phyloP scores from a whole-genome alignment of 495 filamentous ascomycete genomes.

The Penicillium simplicissimum region DNA sequence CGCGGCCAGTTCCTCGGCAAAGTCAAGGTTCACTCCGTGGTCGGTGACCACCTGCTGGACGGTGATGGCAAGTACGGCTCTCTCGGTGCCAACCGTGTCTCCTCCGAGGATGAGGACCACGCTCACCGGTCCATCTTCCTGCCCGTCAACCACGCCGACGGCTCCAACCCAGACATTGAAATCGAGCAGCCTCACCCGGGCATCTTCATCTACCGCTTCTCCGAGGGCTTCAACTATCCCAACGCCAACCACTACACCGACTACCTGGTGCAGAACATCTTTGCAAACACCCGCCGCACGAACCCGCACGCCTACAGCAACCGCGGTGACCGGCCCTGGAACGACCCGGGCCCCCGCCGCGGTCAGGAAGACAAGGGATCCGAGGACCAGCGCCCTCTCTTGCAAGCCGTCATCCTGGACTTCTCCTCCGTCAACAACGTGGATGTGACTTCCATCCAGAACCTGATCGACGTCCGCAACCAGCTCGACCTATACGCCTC shows the following conservation, averaged over 20 bases:
- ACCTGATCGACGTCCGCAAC: constrained; percentile 96
- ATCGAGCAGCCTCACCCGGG: constrained; percentile 83
- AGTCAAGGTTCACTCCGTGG: constrained; percentile 85
- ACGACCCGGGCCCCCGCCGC: constrained; percentile 79
- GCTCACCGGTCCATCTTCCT: constrained; percentile 75
- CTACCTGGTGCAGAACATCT: constrained; percentile 70
- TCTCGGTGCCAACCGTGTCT: constrained; percentile 39
- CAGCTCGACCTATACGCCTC: constrained; percentile 87
- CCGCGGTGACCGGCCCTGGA: constrained; percentile 91
- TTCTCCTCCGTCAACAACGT: constrained; percentile 96
- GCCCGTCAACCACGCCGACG: constrained; percentile 84
- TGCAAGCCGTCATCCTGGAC: constrained; percentile 93
- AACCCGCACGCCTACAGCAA: constrained; percentile 61
- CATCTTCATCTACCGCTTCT: constrained; percentile 96
- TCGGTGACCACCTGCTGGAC: constrained; percentile 80
- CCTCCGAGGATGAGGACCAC: constrained; percentile 30
- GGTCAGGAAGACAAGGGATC: constrained; percentile 45
- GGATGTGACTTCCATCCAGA: constrained; percentile 91
- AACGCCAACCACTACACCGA: constrained; percentile 93
- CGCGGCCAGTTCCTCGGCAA: constrained; percentile 84
- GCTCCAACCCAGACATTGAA: constrained; percentile 84
- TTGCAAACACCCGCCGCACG: constrained; percentile 74
- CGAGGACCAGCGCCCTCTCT: constrained; percentile 63
- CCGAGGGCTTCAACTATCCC: constrained; percentile 95
- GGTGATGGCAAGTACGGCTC: constrained; percentile 58